phyloP scores from a whole-genome alignment of 2,329 filamentous ascomycete genomes.

The Neofusicoccum ribis region DNA sequence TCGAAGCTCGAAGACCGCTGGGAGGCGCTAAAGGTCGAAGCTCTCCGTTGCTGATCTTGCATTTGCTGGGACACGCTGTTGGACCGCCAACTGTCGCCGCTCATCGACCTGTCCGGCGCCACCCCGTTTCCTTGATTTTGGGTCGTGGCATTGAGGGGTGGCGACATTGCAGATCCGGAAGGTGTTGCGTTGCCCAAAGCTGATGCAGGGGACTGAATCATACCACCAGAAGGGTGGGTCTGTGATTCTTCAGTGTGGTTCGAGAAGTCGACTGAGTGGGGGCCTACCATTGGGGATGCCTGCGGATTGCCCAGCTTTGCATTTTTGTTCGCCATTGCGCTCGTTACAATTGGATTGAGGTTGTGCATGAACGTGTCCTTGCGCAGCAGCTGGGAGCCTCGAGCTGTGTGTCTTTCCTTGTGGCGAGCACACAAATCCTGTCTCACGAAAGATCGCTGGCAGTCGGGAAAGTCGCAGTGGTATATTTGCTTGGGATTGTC shows the following conservation, averaged over 20 bases:
- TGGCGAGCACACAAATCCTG: conserved; percentile 82
- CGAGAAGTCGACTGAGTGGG: background rate
- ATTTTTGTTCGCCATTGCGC: conserved; percentile 27
- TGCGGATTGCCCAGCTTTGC: conserved; percentile 25
- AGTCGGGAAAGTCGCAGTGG: conserved; percentile 88
- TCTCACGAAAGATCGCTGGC: conserved; percentile 85
- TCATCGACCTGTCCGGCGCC: conserved; percentile 29
- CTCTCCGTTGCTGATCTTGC: conserved; percentile 16
- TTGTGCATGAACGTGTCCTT: conserved; percentile 65
- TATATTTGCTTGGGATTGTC: conserved; percentile 95
- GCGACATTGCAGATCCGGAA: conserved; percentile 34
- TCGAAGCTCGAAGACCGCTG: conserved; percentile 35
- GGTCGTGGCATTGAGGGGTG: conserved; percentile 28
- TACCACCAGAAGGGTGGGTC: background rate
- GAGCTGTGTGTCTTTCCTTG: conserved; percentile 53
- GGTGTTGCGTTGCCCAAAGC: conserved; percentile 24
- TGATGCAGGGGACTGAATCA: conserved; percentile 32
- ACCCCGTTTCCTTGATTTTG: background rate
- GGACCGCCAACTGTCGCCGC: conserved; percentile 37
- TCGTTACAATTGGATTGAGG: conserved; percentile 43
- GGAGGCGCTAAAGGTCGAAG: conserved; percentile 39
- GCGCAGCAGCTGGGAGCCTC: conserved; percentile 73
- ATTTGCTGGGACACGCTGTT: conserved; percentile 20
- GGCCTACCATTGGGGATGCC: conserved; percentile 29
- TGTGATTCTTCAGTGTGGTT: background rate